Evolutionary conservation across 768 basidiomycete genomes (phyloP).

Genomic region (Filobasidium floriforme): DNA sequence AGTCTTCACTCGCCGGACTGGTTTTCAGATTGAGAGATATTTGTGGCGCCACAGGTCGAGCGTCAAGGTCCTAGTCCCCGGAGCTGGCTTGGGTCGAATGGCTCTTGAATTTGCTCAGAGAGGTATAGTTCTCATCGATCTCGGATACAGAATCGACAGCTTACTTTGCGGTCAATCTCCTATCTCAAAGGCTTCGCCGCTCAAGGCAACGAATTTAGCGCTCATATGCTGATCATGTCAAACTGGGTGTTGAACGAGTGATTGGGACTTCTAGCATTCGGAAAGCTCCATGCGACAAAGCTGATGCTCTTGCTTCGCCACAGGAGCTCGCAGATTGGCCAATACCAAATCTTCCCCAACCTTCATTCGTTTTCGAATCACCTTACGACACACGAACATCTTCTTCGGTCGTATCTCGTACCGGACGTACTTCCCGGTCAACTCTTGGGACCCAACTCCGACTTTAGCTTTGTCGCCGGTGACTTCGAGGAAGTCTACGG

Average conservation of each 20-base stretch:
- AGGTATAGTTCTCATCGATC: slow-evolving; percentile 50
- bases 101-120: slow-evolving; percentile 78
- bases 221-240: slow-evolving; percentile 87
- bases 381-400: slow-evolving; percentile 50
- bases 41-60: slow-evolving; percentile 46
- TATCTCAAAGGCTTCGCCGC: slow-evolving; percentile 64
- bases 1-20: not conserved
- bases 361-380: slow-evolving; percentile 87
- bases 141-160: not conserved
- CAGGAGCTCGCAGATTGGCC: slow-evolving; percentile 31
- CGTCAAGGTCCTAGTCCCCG: slow-evolving; percentile 75
- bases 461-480: slow-evolving; percentile 73
- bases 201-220: slow-evolving; percentile 92
- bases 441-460: slow-evolving; percentile 48
- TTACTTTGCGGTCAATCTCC: too few relatives aligned
- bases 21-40: not conserved
- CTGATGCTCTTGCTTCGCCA: not conserved
- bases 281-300: not conserved
- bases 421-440: slow-evolving; percentile 77
- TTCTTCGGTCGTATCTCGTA: slow-evolving; percentile 63
- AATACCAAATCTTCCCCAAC: slow-evolving; percentile 77
- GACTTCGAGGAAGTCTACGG: slow-evolving; percentile 93
- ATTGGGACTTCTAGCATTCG: not conserved
- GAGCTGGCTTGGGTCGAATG: slow-evolving; percentile 77
- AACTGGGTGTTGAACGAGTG: slow-evolving; percentile 81